Percentiles rank a stretch among this genome's conserved stretches.
Conservation (phyloP, 805 yeast species). For the Wickerhamomyces ciferrii region DNA sequence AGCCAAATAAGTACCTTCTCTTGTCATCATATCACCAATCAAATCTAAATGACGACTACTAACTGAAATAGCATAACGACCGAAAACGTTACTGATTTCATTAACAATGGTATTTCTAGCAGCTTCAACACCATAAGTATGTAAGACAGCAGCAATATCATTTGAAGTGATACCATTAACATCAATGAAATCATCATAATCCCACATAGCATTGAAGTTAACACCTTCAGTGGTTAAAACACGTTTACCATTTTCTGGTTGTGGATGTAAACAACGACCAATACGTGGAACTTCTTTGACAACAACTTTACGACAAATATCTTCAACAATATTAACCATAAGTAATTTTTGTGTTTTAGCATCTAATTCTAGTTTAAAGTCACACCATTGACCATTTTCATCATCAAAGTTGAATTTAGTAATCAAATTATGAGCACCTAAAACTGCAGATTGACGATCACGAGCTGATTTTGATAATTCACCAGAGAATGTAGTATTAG, state of each 20-base stretch:
- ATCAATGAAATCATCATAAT: slow-evolving; percentile 86
- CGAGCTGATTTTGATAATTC: slow-evolving; percentile 57
- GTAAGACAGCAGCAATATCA: slow-evolving; percentile 86
- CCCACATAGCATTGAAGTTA: slow-evolving; percentile 97
- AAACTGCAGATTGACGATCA: slow-evolving; percentile 81
- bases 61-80: slow-evolving; percentile 92
- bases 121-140: slow-evolving; percentile 97
- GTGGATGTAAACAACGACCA: slow-evolving; percentile 89
- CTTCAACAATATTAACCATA: slow-evolving; percentile 96
- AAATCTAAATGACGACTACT: slow-evolving; percentile 91
- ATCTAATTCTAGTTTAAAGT: slow-evolving; percentile 75
- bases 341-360: slow-evolving; percentile 87
- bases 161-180: slow-evolving; percentile 88
- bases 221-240: slow-evolving; percentile 95
- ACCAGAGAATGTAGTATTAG: slow-evolving; percentile 21
- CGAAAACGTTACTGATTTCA: slow-evolving; percentile 93
- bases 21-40: slow-evolving; percentile 98
- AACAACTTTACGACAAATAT: slow-evolving; percentile 81
- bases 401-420: slow-evolving; percentile 89
- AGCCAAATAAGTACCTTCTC: slow-evolving; percentile 95
- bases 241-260: slow-evolving; percentile 64
- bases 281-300: slow-evolving; percentile 89
- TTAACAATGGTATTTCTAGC: slow-evolving; percentile 96
- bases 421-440: slow-evolving; percentile 67
- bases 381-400: slow-evolving; percentile 85